Evolutionary conservation across 331 rosid species (phyloP).

Genomic region (Rhamnella rubrinervis): DNA sequence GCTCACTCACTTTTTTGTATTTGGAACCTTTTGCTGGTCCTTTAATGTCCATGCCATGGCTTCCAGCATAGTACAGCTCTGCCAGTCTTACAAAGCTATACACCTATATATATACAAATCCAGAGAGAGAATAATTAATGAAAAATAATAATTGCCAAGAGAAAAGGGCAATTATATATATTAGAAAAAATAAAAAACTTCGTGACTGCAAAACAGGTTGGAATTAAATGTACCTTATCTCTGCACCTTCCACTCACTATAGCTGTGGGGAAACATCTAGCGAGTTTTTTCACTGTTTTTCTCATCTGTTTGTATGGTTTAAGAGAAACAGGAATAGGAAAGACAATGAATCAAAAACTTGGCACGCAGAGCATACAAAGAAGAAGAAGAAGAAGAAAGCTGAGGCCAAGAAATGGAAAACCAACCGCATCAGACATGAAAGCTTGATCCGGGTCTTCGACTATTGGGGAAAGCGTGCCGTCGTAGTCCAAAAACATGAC

Average conservation of each 20-base stretch:
- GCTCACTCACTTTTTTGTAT: conserved; percentile 57
- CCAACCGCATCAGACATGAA: conserved; percentile 81
- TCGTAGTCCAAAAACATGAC: conserved; percentile 92
- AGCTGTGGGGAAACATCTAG: conserved; percentile 87
- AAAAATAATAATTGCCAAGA: not conserved
- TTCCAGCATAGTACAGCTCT: conserved; percentile 93
- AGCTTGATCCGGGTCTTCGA: conserved; percentile 84
- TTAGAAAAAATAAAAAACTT: not conserved
- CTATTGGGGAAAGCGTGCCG: conserved; percentile 91
- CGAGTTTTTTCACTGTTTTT: conserved; percentile 66
- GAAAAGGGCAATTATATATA: not conserved
- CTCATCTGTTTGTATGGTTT: conserved; percentile 68
- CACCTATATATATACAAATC: conserved; percentile 41
- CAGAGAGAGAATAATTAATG: not conserved
- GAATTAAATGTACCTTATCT: conserved; percentile 67
- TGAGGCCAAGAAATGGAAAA: not conserved
- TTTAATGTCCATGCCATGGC: conserved; percentile 98
- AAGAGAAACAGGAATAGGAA: not conserved
- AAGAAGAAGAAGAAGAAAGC: not conserved
- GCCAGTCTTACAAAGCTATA: conserved; percentile 76
- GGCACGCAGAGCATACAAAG: not conserved
- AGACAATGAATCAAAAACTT: not conserved
- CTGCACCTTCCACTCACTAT: conserved; percentile 91
- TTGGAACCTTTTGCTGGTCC: conserved; percentile 80
- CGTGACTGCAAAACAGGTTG: not conserved